A percentile compares a stretch with the other conserved stretches of the same genome.
phyloP scores from a whole-genome alignment of 805 yeast genomes.

The Cyberlindnera mrakii region DNA sequence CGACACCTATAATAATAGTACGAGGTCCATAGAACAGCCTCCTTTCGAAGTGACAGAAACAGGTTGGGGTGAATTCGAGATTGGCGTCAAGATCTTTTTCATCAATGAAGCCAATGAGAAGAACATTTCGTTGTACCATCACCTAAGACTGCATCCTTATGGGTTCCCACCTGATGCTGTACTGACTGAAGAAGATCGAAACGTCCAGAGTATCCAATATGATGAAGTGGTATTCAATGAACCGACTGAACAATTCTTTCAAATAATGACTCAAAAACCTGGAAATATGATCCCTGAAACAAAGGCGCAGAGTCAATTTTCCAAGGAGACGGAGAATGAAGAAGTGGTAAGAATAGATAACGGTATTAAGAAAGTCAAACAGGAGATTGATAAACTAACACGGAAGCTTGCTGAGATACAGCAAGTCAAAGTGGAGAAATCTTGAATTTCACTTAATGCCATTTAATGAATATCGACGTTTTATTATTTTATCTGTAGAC shows the following conservation, averaged over 20 bases:
- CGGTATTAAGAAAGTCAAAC: constrained; percentile 38
- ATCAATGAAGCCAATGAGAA: constrained; percentile 85
- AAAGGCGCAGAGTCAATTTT: constrained; percentile 34
- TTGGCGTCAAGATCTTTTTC: constrained; percentile 80
- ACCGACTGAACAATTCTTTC: constrained; percentile 88
- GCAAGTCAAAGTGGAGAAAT: constrained; percentile 9
- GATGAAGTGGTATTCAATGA: constrained; percentile 94
- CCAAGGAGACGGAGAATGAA: constrained; percentile 54
- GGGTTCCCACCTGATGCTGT: constrained; percentile 31
- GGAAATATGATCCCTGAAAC: constrained; percentile 43
- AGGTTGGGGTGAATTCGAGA: constrained; percentile 99
- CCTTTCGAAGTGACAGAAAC: constrained; percentile 96
- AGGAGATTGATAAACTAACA: constrained; percentile 37
- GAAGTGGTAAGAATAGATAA: constrained; percentile 52
- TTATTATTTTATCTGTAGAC: not conserved
- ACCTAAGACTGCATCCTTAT: constrained; percentile 86
- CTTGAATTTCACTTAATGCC: not conserved
- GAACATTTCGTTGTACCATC: constrained; percentile 80
- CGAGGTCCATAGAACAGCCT: constrained; percentile 81
- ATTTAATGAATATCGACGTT: not conserved
- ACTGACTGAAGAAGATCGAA: constrained; percentile 24
- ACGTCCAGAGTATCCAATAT: constrained; percentile 58
- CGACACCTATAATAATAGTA: constrained; percentile 85
- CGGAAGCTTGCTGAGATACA: constrained; percentile 28
- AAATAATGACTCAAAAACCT: constrained; percentile 64